phyloP scores from a whole-genome alignment of 768 basidiomycete species.

The Nevesoporus exiguus region DNA sequence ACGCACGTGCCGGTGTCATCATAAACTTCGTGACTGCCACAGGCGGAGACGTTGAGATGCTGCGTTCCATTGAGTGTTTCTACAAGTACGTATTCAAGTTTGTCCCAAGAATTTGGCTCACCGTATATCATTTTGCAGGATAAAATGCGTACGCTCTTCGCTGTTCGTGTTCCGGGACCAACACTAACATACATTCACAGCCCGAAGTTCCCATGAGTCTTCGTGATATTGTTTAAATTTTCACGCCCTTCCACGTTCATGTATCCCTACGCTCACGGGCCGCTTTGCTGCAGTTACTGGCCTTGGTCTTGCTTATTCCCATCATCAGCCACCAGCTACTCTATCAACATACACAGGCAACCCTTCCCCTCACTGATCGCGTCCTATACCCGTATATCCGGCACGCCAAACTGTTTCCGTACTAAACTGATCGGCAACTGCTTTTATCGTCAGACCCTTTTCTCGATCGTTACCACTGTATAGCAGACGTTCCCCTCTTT shows the following conservation, averaged over 20 bases:
- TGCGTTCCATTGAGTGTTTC: conserved; percentile 97
- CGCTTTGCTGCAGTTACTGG: conserved; percentile 32
- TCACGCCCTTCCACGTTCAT: conserved; percentile 49
- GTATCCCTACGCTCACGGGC: conserved; percentile 76
- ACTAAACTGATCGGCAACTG: conserved; percentile 34
- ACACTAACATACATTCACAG: conserved; percentile 39
- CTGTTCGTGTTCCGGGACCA: conserved; percentile 1
- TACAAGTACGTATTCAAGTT: conserved; percentile 65
- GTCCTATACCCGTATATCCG: conserved; percentile 73
- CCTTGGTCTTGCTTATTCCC: conserved; percentile 34
- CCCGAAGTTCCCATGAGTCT: conserved; percentile 90
- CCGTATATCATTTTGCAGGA: conserved; percentile 40
- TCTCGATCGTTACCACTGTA: conserved; percentile 58
- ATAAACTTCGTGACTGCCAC: conserved; percentile 98
- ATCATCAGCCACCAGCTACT: conserved; percentile 45
- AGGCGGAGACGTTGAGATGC: conserved; percentile 97
- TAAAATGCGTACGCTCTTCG: conserved; percentile 76
- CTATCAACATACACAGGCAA: conserved; percentile 46
- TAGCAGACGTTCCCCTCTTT: conserved; percentile 44
- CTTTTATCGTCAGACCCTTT: conserved; percentile 40
- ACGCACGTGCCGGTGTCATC: conserved; percentile 85
- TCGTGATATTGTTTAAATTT: conserved; percentile 81
- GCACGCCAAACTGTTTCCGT: conserved; percentile 64
- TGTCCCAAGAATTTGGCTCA: conserved; percentile 12
- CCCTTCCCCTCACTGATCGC: conserved; percentile 27